Conservation (phyloP, 177 flowering plant genomes). For the Vitis hybrid region DNA sequence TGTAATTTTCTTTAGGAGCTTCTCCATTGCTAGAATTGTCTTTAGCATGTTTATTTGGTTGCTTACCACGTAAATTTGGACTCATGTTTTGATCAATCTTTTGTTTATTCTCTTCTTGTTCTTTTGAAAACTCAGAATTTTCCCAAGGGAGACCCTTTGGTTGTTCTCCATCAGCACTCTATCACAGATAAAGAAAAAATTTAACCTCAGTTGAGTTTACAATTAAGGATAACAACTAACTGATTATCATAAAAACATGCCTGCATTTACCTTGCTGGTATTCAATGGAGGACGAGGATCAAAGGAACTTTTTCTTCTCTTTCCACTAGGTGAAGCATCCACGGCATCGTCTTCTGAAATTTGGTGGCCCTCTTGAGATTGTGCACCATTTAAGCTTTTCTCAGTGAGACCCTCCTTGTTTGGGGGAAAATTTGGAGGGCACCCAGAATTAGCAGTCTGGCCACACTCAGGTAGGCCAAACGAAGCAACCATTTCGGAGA, state of each 20-base stretch:
- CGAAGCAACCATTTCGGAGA: conserved; percentile 60
- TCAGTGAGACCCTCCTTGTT: conserved; percentile 29
- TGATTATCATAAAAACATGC: not conserved
- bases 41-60: conserved; percentile 56
- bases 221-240: not conserved
- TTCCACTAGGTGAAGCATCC: conserved; percentile 46
- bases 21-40: conserved; percentile 55
- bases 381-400: conserved; percentile 24
- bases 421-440: conserved; percentile 30
- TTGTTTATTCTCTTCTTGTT: conserved; percentile 55
- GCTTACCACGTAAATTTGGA: conserved; percentile 44
- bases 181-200: conserved; percentile 19
- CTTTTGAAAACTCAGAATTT: conserved; percentile 34
- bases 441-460: conserved; percentile 27
- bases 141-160: conserved; percentile 43
- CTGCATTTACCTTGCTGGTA: conserved; percentile 44
- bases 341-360: conserved; percentile 33
- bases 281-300: conserved; percentile 37
- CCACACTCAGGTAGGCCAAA: conserved; percentile 41
- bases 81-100: conserved; percentile 38
- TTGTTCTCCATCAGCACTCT: conserved; percentile 47
- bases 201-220: not conserved
- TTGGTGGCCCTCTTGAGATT: conserved; percentile 34
- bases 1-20: conserved; percentile 66
- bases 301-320: conserved; percentile 58